Percentiles rank a stretch among this genome's conserved stretches.
Conservation (phyloP, 2,329 filamentous ascomycete species). For the Grosmannia clavigera region DNA sequence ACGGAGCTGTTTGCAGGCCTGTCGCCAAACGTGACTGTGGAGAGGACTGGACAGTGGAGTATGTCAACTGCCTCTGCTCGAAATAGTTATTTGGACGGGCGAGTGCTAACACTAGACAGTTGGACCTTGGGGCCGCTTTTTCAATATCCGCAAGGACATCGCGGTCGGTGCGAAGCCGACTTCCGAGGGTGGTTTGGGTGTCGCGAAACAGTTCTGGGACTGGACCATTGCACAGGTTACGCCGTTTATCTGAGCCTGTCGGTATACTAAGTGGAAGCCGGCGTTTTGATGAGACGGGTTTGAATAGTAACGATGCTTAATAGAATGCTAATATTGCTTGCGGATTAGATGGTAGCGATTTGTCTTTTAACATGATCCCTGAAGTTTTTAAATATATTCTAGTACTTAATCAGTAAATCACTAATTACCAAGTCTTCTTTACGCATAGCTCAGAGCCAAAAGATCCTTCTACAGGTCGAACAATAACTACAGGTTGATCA, state of each 20-base stretch:
- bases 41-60: conserved; percentile 8
- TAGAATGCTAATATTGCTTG: neutral
- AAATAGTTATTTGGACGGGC: too few species aligned
- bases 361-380: too few species aligned
- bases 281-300: neutral
- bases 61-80: neutral
- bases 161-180: conserved; percentile 2
- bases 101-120: neutral
- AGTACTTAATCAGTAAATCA: too few species aligned
- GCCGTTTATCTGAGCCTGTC: neutral
- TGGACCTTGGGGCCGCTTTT: conserved; percentile 8
- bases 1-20: conserved; percentile 34
- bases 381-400: too few species aligned
- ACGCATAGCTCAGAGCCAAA: too few species aligned
- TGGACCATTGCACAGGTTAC: conserved; percentile 9
- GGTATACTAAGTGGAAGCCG: neutral
- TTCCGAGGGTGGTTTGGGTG: conserved; percentile 8
- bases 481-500: neutral
- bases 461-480: neutral
- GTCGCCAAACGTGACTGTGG: conserved; percentile 28
- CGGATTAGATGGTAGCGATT: neutral
- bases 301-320: neutral
- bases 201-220: conserved; percentile 5
- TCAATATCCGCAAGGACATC: neutral
- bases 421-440: too few species aligned